Evolutionary conservation across 2,329 filamentous ascomycete species (phyloP).

Genomic region (Incumbomyces delicatus): DNA sequence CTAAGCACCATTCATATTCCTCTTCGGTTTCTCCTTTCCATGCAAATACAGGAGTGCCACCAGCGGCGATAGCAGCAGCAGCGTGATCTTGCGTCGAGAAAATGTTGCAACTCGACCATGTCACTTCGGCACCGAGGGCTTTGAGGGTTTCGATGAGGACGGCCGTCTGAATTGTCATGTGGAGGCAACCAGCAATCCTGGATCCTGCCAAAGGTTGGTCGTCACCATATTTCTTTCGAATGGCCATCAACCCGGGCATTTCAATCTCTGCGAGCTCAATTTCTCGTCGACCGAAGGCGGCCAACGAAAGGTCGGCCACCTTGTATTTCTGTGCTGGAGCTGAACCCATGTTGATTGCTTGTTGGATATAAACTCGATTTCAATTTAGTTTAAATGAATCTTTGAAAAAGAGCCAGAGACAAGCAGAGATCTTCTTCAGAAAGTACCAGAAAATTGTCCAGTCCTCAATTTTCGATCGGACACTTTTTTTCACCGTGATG

Average conservation of each 20-base stretch:
- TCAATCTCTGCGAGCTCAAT: constrained; percentile 93
- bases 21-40: constrained; percentile 95
- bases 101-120: constrained; percentile 99
- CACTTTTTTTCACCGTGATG: no score
- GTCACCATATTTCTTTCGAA: constrained; percentile 76
- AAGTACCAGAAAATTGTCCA: background rate
- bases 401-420: background rate
- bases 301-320: constrained; percentile 95
- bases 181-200: constrained; percentile 93
- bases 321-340: constrained; percentile 90
- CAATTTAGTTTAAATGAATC: background rate
- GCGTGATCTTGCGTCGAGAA: constrained; percentile 99
- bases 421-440: background rate
- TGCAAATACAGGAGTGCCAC: constrained; percentile 78
- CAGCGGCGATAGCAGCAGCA: constrained; percentile 89
- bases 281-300: constrained; percentile 97
- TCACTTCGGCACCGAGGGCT: constrained; percentile 92
- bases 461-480: no score
- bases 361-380: constrained; percentile 16
- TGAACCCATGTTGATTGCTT: constrained; percentile 37
- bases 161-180: constrained; percentile 99
- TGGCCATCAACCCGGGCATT: constrained; percentile 98
- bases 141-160: constrained; percentile 98
- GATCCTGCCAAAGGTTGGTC: constrained; percentile 93
- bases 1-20: constrained; percentile 99